Percentiles rank a stretch among this genome's conserved stretches.
These are phyloP conservation scores for Penicillium sp. DNA, from an alignment of 2,329 filamentous ascomycete species.

Conservation along the genomic window DNA sequence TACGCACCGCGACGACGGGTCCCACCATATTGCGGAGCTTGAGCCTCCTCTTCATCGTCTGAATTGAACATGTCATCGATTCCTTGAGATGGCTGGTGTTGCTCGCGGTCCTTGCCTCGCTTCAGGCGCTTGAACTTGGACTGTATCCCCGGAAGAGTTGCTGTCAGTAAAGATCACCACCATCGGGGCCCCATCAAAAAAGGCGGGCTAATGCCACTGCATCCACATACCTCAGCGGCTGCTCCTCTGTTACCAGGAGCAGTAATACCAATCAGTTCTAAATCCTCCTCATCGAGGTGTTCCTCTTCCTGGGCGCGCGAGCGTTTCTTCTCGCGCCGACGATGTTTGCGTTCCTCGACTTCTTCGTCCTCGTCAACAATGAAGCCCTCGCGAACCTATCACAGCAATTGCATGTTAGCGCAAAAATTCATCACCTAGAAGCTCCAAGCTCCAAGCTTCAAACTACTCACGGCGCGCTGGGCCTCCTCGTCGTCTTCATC, in stretches of 20 bases:
- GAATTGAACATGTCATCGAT: slow-evolving; percentile 94
- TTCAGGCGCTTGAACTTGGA: slow-evolving; percentile 96
- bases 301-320: slow-evolving; percentile 72
- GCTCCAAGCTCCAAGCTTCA: too few species aligned
- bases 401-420: slow-evolving; percentile 15
- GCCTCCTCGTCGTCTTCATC: slow-evolving; percentile 90
- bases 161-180: slow-evolving; percentile 9
- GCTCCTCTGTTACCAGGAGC: slow-evolving; percentile 66
- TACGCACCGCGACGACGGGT: slow-evolving; percentile 55
- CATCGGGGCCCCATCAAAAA: background rate
- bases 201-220: background rate
- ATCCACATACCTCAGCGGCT: slow-evolving; percentile 61
- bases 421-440: background rate
- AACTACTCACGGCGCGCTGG: slow-evolving; percentile 60
- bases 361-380: slow-evolving; percentile 91
- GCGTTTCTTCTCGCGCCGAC: slow-evolving; percentile 66
- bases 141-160: slow-evolving; percentile 43
- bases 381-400: slow-evolving; percentile 84
- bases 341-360: slow-evolving; percentile 60
- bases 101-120: slow-evolving; percentile 67
- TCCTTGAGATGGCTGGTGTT: slow-evolving; percentile 59
- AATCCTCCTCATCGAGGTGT: slow-evolving; percentile 84
- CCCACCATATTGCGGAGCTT: slow-evolving; percentile 49
- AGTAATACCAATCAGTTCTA: slow-evolving; percentile 87
- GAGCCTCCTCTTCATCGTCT: slow-evolving; percentile 72